Conservation (phyloP, 192 early-diverging fungal genomes). For the Podila verticillata region DNA sequence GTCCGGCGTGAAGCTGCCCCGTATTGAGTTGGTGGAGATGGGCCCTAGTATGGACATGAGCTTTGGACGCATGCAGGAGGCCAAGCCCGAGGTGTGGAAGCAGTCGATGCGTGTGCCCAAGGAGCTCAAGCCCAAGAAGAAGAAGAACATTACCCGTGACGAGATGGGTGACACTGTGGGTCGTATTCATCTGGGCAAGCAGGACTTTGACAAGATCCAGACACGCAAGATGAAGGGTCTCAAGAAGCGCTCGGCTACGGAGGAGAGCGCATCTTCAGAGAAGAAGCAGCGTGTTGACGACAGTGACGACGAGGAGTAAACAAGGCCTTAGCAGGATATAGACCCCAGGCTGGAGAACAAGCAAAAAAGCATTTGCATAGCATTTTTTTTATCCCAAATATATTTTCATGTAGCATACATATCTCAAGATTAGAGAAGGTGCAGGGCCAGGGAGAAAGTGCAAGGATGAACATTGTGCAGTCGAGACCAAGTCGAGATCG, state of each 20-base stretch:
- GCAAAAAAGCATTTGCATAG: too few species aligned
- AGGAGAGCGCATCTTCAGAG: constrained; percentile 33
- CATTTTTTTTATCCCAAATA: background rate
- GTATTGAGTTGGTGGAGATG: constrained; percentile 94
- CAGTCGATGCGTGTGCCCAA: constrained; percentile 85
- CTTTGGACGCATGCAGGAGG: constrained; percentile 76
- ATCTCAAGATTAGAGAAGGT: too few species aligned
- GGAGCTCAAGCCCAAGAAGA: constrained; percentile 85
- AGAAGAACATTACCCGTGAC: constrained; percentile 92
- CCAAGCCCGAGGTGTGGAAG: constrained; percentile 87
- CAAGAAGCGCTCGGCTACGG: constrained; percentile 66
- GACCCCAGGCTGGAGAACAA: too few species aligned
- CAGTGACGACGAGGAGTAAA: constrained; percentile 53
- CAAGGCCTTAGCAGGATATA: background rate
- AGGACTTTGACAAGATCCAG: constrained; percentile 93
- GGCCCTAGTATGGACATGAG: constrained; percentile 88
- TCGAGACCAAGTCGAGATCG: too few species aligned
- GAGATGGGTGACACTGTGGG: constrained; percentile 94
- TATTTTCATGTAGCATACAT: constrained; percentile 2
- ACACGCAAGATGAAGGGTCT: constrained; percentile 99
- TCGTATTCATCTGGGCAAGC: constrained; percentile 90
- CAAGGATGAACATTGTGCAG: too few species aligned
- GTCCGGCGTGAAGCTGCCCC: constrained; percentile 83
- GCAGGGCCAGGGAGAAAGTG: too few species aligned
- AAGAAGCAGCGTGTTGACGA: constrained; percentile 55